Percentiles rank a stretch among this genome's conserved stretches.
These are phyloP conservation scores for Moelleriella libera DNA, from an alignment of 2,329 filamentous ascomycete genomes.

Conservation along the genomic window DNA sequence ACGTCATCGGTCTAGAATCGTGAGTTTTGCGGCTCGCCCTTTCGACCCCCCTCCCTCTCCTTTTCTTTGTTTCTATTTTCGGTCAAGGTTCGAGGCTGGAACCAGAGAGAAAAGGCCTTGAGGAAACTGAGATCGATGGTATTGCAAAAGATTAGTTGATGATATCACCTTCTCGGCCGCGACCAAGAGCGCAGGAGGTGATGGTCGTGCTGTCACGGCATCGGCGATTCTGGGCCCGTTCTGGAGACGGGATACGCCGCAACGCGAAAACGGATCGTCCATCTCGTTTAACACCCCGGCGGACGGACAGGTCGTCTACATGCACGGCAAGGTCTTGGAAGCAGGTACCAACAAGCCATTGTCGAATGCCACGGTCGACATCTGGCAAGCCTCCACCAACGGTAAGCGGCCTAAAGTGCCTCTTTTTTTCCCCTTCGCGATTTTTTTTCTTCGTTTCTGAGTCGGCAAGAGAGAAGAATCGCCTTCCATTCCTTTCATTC, in stretches of 20 bases:
- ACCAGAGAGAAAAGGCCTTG: neutral
- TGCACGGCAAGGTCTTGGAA: conserved; percentile 47
- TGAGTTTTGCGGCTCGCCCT: too few species aligned
- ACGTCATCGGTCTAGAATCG: conserved; percentile 62
- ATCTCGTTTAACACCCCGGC: conserved; percentile 42
- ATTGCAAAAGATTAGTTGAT: conserved; percentile 44
- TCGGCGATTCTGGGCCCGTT: conserved; percentile 78
- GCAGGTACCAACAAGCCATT: conserved; percentile 50
- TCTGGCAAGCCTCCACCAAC: conserved; percentile 72
- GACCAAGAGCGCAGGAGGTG: conserved; percentile 22
- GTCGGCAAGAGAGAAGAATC: too few species aligned
- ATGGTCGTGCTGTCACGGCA: conserved; percentile 36
- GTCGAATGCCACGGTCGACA: conserved; percentile 51
- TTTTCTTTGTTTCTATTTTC: neutral
- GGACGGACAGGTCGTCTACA: conserved; percentile 38
- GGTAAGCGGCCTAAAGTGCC: conserved; percentile 17
- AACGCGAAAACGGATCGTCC: conserved; percentile 52
- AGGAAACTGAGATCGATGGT: neutral
- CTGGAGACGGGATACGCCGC: conserved; percentile 61
- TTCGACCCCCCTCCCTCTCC: conserved; percentile 8
- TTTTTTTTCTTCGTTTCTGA: neutral
- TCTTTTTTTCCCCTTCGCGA: neutral
- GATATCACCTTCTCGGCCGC: conserved; percentile 59
- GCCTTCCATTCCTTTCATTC: too few species aligned
- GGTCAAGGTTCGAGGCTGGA: neutral